Evolutionary conservation across 495 filamentous ascomycete species (phyloP), one percentile per base, ranked within the genome.

Genomic region (Penicillium cinerascens): DNA sequence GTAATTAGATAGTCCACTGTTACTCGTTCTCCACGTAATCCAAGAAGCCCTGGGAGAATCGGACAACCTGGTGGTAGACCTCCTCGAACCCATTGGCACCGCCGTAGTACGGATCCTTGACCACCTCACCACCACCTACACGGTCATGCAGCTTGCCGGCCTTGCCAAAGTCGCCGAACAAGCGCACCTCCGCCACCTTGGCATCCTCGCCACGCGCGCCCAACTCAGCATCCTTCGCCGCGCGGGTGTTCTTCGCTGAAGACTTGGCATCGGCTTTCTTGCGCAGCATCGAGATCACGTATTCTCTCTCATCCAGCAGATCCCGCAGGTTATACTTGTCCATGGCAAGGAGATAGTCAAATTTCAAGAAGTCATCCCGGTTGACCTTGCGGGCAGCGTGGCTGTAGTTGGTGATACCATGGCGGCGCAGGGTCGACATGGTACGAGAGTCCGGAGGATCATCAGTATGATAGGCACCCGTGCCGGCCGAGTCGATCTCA

Each of bases 331-430:
- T 97, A n/a, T 81, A 76, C 27, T 86, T 76, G 66, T 97, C 93
- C 93, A 98, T 98, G 37, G 89, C 92, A 45, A 98, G 78, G 48
- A 98, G 83, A 64, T 92, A 98, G 67, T 97, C 91, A 60, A 96
- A 97, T 5, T 80, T 78, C 20, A 80, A 65, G 59, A 97, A 96
- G 68, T 98, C 88, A 2, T 76, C 72, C 16, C 76, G 66, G 39
- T 72, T 75, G 61, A 96, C 81, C 68, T 87, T 87, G 29, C 91
- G 82, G 9, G 92, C 92, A 3, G 69, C 71, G 66, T 98, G 93
- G 4, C 73, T 68, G 65, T 95, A 96, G 56, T 86, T 77, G 7
- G 70, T 81, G 51, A 96, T 91, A 11, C 85, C 85, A 60, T 96
- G 79, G 15, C 75, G 72, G 55, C 77, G 76, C 21, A 98, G 82